phyloP scores from a whole-genome alignment of 1,284 basidiomycete species.

The Trichosporon sp. region DNA sequence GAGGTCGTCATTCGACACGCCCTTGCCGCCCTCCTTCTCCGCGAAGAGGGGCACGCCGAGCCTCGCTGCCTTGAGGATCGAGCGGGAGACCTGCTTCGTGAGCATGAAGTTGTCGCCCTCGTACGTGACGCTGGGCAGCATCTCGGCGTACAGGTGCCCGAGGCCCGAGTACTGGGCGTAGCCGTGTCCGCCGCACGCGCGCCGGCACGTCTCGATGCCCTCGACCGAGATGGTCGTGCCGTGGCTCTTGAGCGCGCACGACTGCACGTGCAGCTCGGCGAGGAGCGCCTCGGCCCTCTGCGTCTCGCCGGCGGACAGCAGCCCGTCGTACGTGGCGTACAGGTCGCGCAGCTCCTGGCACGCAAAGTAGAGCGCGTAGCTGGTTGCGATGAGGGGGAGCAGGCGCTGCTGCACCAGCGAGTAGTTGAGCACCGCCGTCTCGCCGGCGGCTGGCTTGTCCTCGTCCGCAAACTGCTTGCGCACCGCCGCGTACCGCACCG shows the following conservation, averaged over 20 bases:
- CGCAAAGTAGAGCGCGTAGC: conserved; percentile 57
- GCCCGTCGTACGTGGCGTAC: conserved; percentile 33
- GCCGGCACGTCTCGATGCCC: conserved; percentile 53
- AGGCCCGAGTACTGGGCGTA: conserved; percentile 57
- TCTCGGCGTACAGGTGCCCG: conserved; percentile 55
- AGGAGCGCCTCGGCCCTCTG: conserved; percentile 12
- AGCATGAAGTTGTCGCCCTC: conserved; percentile 58
- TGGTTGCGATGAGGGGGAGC: conserved; percentile 56
- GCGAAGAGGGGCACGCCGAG: conserved; percentile 37
- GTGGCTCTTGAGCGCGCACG: conserved; percentile 16
- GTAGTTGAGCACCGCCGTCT: conserved; percentile 58
- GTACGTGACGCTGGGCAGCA: conserved; percentile 55
- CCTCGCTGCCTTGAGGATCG: conserved; percentile 53
- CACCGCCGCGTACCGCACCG: conserved; percentile 56
- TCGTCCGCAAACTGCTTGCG: conserved; percentile 55
- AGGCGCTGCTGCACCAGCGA: conserved; percentile 58
- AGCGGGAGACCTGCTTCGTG: conserved; percentile 54
- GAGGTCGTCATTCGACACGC: conserved; percentile 55
- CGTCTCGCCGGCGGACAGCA: conserved; percentile 5
- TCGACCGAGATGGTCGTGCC: conserved; percentile 54
- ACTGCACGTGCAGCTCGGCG: conserved; percentile 15
- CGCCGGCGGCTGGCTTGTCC: conserved; percentile 43
- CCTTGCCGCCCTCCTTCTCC: conserved; percentile 31
- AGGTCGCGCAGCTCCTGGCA: conserved; percentile 49
- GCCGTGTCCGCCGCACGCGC: conserved; percentile 57